These are phyloP conservation scores for Ramaria sp. DNA, from an alignment of 768 basidiomycete genomes.

Conservation along the genomic window DNA sequence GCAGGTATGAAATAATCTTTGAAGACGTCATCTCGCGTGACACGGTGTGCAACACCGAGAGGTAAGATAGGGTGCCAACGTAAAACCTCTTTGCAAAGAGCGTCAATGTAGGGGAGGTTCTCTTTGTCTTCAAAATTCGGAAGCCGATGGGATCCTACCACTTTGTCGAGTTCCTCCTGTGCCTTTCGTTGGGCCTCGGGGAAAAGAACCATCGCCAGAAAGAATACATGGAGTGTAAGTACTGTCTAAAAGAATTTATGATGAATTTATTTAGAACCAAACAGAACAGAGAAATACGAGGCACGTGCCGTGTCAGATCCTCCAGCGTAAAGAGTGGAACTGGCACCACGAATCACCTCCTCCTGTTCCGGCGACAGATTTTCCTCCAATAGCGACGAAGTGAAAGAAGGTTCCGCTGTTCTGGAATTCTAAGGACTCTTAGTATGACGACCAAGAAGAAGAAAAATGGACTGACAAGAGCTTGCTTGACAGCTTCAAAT, in stretches of 20 bases:
- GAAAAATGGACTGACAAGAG: not conserved
- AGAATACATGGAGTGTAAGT: conserved; percentile 7
- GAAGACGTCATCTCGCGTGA: conserved; percentile 3
- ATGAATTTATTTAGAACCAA: no score
- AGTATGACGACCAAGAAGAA: not conserved
- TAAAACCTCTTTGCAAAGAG: conserved; percentile 4
- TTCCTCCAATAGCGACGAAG: not conserved
- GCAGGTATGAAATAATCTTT: conserved; percentile 1
- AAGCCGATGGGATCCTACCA: conserved; percentile 11
- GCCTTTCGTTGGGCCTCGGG: conserved; percentile 13
- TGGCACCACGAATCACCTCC: no score
- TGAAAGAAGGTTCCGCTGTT: conserved; percentile 19
- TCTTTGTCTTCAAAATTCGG: not conserved
- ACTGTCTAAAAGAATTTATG: not conserved
- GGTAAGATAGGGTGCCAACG: not conserved
- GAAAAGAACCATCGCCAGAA: conserved; percentile 13
- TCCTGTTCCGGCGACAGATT: no score
- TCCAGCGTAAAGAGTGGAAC: conserved; percentile 16
- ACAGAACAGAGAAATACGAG: no score
- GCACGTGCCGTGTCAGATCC: conserved; percentile 30
- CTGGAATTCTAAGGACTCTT: not conserved
- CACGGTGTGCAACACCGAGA: not conserved
- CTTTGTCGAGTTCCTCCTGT: conserved; percentile 14
- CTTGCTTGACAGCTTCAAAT: conserved; percentile 1
- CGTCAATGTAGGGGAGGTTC: conserved; percentile 8